Conservation (phyloP, 108 stramenopile genomes). For the Fistulifera pelliculosa region DNA sequence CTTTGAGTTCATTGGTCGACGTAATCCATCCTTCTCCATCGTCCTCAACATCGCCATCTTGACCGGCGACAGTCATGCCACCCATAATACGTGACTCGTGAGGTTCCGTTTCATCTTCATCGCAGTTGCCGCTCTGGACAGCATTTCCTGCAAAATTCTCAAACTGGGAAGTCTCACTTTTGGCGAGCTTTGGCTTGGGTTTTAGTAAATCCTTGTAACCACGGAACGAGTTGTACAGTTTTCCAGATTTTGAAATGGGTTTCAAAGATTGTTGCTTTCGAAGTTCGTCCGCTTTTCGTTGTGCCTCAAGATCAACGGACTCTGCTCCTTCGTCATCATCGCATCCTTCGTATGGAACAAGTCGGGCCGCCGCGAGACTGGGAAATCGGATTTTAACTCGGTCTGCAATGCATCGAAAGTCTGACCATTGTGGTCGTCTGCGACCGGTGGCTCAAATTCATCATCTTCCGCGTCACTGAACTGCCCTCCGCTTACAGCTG, state of each 20-base stretch:
- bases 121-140: constrained; percentile 4
- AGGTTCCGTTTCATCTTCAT: constrained; percentile 10
- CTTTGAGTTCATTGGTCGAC: constrained; percentile 46
- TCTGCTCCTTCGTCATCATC: constrained; percentile 38
- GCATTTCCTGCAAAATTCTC: constrained; percentile 1
- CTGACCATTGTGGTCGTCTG: not conserved
- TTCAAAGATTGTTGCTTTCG: constrained; percentile 26
- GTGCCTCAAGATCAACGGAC: constrained; percentile 12
- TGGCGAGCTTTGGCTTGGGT: constrained; percentile 17
- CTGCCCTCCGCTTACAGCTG: not conserved
- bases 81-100: constrained; percentile 52
- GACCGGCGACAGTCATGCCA: constrained; percentile 24
- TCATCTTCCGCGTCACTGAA: constrained; percentile 6
- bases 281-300: constrained; percentile 28
- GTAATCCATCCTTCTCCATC: constrained; percentile 91
- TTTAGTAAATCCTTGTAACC: constrained; percentile 46
- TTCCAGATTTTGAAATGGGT: constrained; percentile 44
- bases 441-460: not conserved
- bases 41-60: constrained; percentile 67
- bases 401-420: constrained; percentile 16
- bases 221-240: constrained; percentile 67
- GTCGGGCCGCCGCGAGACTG: constrained; percentile 48
- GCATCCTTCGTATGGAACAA: constrained; percentile 61
- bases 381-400: constrained; percentile 60
- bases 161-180: constrained; percentile 16